These are phyloP conservation scores for Phaeosphaeriaceae sp. DNA, from an alignment of 2,329 filamentous ascomycete genomes.

Conservation along the genomic window DNA sequence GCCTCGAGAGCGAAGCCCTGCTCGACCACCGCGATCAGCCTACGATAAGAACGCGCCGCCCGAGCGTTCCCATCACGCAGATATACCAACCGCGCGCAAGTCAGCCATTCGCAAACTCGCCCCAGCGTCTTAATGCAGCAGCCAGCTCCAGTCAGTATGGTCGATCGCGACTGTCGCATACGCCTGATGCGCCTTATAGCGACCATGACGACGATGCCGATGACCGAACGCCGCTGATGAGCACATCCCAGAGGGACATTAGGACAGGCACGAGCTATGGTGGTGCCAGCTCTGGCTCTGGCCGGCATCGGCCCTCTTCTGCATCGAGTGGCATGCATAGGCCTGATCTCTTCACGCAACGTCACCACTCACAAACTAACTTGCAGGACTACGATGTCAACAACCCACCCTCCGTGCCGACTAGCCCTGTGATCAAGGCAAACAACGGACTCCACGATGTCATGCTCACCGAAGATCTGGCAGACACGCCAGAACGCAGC, in stretches of 20 bases:
- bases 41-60: slow-evolving; percentile 50
- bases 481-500: slow-evolving; percentile 29
- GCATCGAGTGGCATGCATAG: slow-evolving; percentile 37
- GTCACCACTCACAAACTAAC: slow-evolving; percentile 40
- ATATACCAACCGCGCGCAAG: slow-evolving; percentile 37
- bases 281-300: slow-evolving; percentile 36
- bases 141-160: slow-evolving; percentile 18
- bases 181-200: slow-evolving; percentile 51
- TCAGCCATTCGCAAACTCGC: slow-evolving; percentile 26
- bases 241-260: slow-evolving; percentile 43
- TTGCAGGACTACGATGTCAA: slow-evolving; percentile 65
- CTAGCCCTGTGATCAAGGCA: slow-evolving; percentile 62
- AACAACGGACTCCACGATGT: slow-evolving; percentile 65
- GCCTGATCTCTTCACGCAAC: slow-evolving; percentile 31
- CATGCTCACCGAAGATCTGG: slow-evolving; percentile 72
- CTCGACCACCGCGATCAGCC: slow-evolving; percentile 78
- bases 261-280: slow-evolving; percentile 46
- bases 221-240: slow-evolving; percentile 64
- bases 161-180: slow-evolving; percentile 38
- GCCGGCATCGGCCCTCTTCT: slow-evolving; percentile 42
- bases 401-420: slow-evolving; percentile 69
- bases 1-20: slow-evolving; percentile 85
- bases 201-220: slow-evolving; percentile 54
- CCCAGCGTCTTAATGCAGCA: slow-evolving; percentile 24
- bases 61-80: slow-evolving; percentile 50